Conservation (phyloP, 2,329 filamentous ascomycete genomes). For the Helminthosporium solani region DNA sequence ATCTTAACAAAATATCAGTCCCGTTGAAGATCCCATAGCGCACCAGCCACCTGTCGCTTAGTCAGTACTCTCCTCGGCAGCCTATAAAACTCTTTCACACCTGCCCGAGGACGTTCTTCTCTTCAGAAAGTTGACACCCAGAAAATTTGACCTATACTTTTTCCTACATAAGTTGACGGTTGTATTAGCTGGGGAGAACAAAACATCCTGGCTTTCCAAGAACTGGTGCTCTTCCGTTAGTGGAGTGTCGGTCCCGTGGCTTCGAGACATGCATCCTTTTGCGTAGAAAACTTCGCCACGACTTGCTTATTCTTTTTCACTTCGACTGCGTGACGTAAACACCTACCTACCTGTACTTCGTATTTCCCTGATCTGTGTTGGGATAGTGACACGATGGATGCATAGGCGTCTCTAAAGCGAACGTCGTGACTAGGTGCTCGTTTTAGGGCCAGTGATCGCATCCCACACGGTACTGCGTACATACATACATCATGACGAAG, state of each 20-base stretch:
- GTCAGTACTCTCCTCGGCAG: background rate
- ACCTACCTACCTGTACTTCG: constrained; percentile 1
- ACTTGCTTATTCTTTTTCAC: too few species aligned
- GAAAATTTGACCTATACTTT: constrained; percentile 3
- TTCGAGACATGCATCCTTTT: constrained; percentile 28
- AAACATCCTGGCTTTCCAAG: constrained; percentile 42
- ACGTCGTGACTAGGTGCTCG: constrained; percentile 14
- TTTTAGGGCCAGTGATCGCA: constrained; percentile 22
- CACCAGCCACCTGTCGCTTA: background rate
- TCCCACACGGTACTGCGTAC: constrained; percentile 1
- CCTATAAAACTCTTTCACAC: constrained; percentile 1
- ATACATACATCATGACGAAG: constrained; percentile 12
- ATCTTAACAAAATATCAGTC: too few species aligned
- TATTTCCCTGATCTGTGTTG: background rate
- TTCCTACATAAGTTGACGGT: constrained; percentile 39
- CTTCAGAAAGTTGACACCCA: constrained; percentile 4
- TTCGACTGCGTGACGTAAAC: constrained; percentile 4
- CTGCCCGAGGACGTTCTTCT: background rate
- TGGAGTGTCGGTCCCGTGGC: constrained; percentile 42
- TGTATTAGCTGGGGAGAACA: constrained; percentile 57
- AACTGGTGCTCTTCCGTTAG: constrained; percentile 31
- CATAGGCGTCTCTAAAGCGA: constrained; percentile 43
- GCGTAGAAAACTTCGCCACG: background rate
- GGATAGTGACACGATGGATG: constrained; percentile 43
- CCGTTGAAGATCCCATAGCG: background rate